phyloP scores from a whole-genome alignment of 495 filamentous ascomycete species.

The Letharia columbiana region DNA sequence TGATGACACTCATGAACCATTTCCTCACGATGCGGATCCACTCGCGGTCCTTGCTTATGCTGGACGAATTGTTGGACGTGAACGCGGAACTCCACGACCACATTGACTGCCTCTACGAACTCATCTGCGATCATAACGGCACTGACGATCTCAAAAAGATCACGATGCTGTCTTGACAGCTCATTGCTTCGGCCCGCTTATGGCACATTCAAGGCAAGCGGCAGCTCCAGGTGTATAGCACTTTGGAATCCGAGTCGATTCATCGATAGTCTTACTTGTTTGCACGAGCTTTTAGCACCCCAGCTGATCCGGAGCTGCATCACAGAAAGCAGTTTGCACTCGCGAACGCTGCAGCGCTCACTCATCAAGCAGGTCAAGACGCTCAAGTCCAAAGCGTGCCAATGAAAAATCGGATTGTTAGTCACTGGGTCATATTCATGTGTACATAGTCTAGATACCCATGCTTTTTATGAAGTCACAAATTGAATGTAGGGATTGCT shows the following conservation, averaged over 20 bases:
- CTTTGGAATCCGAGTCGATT: not conserved
- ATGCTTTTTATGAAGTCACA: not conserved
- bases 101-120: not conserved
- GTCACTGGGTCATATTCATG: not conserved
- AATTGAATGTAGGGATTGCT: not conserved
- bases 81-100: conserved; percentile 4
- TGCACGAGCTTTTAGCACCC: not conserved
- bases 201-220: not conserved
- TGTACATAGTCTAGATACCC: not conserved
- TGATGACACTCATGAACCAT: conserved; percentile 10
- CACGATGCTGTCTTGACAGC: not conserved
- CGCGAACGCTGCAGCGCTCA: not conserved
- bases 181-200: not conserved
- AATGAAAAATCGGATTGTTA: not conserved
- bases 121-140: not conserved
- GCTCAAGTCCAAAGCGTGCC: not conserved
- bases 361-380: not conserved
- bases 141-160: not conserved
- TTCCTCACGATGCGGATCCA: conserved; percentile 13
- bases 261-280: not conserved
- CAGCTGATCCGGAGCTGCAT: not conserved
- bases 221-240: not conserved
- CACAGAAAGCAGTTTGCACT: not conserved
- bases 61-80: conserved; percentile 12
- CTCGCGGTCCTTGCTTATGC: conserved; percentile 24